Percentiles rank a stretch among this genome's conserved stretches.
Evolutionary conservation across 1,284 basidiomycete species (phyloP).

Genomic region (Pseudozyma hubeiensis): DNA sequence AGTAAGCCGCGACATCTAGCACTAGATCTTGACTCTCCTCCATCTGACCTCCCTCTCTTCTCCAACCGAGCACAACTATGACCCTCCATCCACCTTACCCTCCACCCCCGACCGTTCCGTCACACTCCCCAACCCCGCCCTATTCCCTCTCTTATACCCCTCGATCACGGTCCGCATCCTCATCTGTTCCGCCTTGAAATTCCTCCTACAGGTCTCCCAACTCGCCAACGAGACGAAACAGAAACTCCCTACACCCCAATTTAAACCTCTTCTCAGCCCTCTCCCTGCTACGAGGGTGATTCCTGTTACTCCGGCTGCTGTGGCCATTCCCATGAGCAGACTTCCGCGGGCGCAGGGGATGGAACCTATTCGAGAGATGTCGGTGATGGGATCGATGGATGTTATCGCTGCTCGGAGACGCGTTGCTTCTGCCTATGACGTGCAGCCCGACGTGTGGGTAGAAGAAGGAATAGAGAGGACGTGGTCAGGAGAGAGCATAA

Average conservation of each 20-base stretch:
- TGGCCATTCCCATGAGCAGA: slow-evolving; percentile 52
- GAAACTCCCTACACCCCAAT: slow-evolving; percentile 57
- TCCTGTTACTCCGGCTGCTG: slow-evolving; percentile 47
- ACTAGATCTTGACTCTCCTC: no score
- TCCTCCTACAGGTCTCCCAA: slow-evolving; percentile 51
- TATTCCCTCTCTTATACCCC: slow-evolving; percentile 17
- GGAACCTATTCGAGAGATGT: slow-evolving; percentile 28
- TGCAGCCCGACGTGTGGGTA: not conserved
- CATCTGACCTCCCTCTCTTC: no score
- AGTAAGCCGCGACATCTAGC: no score
- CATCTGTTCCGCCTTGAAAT: slow-evolving; percentile 41
- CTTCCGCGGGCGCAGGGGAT: slow-evolving; percentile 49
- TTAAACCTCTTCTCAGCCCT: slow-evolving; percentile 43
- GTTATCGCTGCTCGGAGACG: slow-evolving; percentile 37
- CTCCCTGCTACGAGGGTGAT: slow-evolving; percentile 48
- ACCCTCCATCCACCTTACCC: not conserved
- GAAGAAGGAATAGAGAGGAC: not conserved
- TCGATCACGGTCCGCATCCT: slow-evolving; percentile 54
- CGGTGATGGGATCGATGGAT: slow-evolving; percentile 31
- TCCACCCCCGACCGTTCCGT: slow-evolving; percentile 2
- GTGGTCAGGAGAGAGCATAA: no score
- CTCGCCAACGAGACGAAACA: slow-evolving; percentile 41
- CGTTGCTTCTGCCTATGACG: slow-evolving; percentile 31
- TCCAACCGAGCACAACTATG: not conserved
- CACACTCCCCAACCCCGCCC: slow-evolving; percentile 11